A percentile compares a stretch with the other conserved stretches of the same genome.
Evolutionary conservation across 331 rosid species (phyloP).

Genomic region (Phaseolus coccineus): DNA sequence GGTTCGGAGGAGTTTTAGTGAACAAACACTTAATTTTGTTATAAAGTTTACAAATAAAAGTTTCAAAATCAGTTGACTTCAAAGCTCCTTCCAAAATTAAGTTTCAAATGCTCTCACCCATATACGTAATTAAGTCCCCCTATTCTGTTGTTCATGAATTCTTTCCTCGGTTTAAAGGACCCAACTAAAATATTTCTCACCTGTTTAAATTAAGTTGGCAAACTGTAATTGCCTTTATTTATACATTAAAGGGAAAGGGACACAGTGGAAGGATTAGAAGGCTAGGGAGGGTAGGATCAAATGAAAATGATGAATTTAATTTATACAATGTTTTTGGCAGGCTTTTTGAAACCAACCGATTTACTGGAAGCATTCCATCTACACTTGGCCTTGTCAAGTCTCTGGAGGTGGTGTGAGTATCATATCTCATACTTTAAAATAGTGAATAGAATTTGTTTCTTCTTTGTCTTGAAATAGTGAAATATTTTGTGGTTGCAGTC

Average conservation of each 20-base stretch:
- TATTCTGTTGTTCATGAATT: background rate
- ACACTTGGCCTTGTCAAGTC: constrained; percentile 64
- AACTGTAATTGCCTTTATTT: background rate
- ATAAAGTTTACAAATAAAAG: background rate
- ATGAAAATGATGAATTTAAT: constrained; percentile 17
- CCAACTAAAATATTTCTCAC: background rate
- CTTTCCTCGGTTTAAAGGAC: background rate
- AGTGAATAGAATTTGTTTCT: background rate
- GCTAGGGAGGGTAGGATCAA: background rate
- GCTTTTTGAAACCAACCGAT: constrained; percentile 61
- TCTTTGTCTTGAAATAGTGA: constrained; percentile 29
- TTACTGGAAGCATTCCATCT: constrained; percentile 64
- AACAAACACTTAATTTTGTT: background rate
- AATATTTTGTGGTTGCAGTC: constrained; percentile 52
- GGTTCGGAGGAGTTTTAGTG: background rate
- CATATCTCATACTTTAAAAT: constrained; percentile 15
- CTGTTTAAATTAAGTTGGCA: background rate
- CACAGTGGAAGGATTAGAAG: background rate
- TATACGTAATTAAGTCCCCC: background rate
- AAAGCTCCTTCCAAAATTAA: background rate
- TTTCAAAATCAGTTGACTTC: background rate
- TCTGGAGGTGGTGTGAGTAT: constrained; percentile 70
- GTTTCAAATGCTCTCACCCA: background rate
- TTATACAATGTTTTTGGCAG: constrained; percentile 51
- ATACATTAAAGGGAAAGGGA: background rate